phyloP scores from a whole-genome alignment of 2,329 filamentous ascomycete genomes.

The Botrytis galanthina region DNA sequence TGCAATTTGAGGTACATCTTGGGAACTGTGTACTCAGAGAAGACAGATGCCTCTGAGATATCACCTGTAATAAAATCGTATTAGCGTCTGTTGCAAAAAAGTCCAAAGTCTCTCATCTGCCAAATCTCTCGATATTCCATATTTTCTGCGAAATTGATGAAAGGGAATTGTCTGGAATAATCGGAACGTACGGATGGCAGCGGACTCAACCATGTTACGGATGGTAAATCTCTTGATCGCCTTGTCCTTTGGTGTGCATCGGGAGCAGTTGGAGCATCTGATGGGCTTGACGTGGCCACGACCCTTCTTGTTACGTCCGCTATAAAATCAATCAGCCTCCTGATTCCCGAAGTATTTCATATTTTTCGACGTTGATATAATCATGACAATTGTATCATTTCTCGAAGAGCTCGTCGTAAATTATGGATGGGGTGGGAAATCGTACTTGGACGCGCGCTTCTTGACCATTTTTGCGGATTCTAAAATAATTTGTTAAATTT shows the following conservation, averaged over 20 bases:
- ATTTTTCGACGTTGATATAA: background rate
- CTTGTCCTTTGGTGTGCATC: constrained; percentile 83
- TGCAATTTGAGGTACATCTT: constrained; percentile 99
- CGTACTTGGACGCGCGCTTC: constrained; percentile 69
- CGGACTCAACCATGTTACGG: constrained; percentile 99
- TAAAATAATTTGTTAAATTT: constrained; percentile 32
- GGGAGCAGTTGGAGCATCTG: constrained; percentile 83
- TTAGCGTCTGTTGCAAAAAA: constrained; percentile 20
- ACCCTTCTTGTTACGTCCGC: constrained; percentile 99
- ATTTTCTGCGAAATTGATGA: background rate
- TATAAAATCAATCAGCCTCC: constrained; percentile 42
- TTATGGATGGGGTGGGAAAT: constrained; percentile 26
- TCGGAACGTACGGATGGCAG: constrained; percentile 87
- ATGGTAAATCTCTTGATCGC: constrained; percentile 99
- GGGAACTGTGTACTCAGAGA: constrained; percentile 97
- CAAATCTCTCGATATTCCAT: background rate
- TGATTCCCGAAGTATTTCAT: background rate
- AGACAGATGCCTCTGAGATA: constrained; percentile 99
- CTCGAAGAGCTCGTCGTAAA: background rate
- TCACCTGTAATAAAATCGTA: constrained; percentile 65
- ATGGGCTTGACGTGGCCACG: constrained; percentile 99
- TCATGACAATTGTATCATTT: constrained; percentile 16
- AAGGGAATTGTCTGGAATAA: constrained; percentile 1
- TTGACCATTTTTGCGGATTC: constrained; percentile 66
- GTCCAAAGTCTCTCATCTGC: background rate